These are phyloP conservation scores for Acer yangbiense DNA, from an alignment of 345 rosid species.

Conservation along the genomic window DNA sequence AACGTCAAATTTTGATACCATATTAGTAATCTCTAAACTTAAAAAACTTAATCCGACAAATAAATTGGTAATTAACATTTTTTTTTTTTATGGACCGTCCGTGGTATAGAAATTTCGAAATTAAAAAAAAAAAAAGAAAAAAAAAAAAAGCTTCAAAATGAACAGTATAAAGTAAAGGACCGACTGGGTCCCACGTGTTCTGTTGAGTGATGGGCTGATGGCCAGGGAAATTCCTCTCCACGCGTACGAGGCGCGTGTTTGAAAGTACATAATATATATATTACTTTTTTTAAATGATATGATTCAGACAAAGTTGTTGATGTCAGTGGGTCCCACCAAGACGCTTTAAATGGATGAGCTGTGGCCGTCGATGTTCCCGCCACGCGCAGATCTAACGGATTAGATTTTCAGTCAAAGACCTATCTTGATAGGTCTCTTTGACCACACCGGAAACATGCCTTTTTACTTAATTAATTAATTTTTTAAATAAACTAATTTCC, in stretches of 20 bases:
- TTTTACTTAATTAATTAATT: not conserved
- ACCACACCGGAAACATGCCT: slow-evolving; percentile 51
- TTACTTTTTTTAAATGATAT: not conserved
- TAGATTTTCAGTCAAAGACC: slow-evolving; percentile 37
- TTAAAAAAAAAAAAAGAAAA: too few relatives aligned
- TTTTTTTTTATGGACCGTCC: too few relatives aligned
- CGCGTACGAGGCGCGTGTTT: slow-evolving; percentile 32
- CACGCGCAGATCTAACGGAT: slow-evolving; percentile 33
- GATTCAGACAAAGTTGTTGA: slow-evolving; percentile 29
- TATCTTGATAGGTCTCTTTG: slow-evolving; percentile 46
- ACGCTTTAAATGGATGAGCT: not conserved
- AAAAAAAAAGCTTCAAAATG: not conserved
- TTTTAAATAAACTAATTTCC: slow-evolving; percentile 24
- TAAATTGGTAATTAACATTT: too few relatives aligned
- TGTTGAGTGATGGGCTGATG: slow-evolving; percentile 1
- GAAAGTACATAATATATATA: not conserved
- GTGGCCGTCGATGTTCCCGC: slow-evolving; percentile 29
- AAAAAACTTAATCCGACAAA: too few relatives aligned
- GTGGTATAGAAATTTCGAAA: too few relatives aligned
- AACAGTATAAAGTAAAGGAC: not conserved
- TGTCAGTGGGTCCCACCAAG: slow-evolving; percentile 34
- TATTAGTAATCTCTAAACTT: too few relatives aligned
- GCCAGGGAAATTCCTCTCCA: not conserved
- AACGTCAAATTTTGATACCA: too few relatives aligned
- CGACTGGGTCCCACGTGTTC: not conserved